Conservation (phyloP, 305 asterid genomes). For the Monarda citriodora region DNA sequence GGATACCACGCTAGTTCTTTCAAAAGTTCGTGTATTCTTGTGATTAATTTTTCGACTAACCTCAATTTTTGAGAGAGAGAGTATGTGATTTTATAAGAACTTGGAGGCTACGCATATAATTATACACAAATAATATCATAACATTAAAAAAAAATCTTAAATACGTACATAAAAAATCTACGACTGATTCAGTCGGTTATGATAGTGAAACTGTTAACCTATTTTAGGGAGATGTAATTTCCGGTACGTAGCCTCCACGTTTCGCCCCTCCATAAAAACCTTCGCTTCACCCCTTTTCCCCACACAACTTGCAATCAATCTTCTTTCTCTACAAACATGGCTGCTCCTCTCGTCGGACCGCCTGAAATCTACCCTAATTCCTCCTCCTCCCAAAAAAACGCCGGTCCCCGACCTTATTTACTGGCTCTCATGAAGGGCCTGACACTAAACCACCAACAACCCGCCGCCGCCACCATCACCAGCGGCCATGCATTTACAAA, state of each 20-base stretch:
- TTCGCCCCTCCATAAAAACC: not conserved
- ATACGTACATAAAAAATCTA: not conserved
- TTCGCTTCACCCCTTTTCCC: not conserved
- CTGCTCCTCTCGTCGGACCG: conserved; percentile 45
- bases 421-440: no score
- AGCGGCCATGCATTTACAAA: no score
- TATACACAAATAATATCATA: not conserved
- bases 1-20: no score
- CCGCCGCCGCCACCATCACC: not conserved
- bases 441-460: not conserved
- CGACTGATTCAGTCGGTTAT: not conserved
- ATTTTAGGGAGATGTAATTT: not conserved
- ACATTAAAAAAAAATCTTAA: no score
- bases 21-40: no score
- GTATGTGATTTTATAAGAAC: not conserved
- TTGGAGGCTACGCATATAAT: conserved; percentile 2
- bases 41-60: no score
- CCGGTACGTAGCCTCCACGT: not conserved
- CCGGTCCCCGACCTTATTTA: no score
- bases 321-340: not conserved
- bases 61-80: no score
- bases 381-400: no score
- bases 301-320: not conserved
- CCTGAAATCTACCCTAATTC: conserved; percentile 42
- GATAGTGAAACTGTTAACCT: not conserved